These are phyloP conservation scores for Termitomyces eurrhizus DNA, from an alignment of 768 basidiomycete genomes.

Conservation along the genomic window DNA sequence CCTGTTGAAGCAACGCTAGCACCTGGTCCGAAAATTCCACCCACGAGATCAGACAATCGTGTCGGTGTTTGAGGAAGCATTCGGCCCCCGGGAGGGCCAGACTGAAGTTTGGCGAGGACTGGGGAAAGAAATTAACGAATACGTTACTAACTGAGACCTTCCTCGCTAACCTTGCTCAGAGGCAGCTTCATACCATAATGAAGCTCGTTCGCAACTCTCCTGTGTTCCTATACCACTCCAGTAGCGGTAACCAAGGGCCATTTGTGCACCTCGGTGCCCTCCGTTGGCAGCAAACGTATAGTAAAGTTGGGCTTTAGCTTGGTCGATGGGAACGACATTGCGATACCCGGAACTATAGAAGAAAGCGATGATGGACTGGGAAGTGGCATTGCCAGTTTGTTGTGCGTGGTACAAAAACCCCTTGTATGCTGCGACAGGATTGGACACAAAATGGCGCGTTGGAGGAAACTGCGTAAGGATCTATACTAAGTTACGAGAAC, in stretches of 20 bases:
- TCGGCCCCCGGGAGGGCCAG: slow-evolving; percentile 89
- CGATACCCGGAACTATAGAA: slow-evolving; percentile 86
- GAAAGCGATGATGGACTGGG: slow-evolving; percentile 84
- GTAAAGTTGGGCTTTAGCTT: slow-evolving; percentile 83
- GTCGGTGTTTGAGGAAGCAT: slow-evolving; percentile 81
- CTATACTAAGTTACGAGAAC: background rate
- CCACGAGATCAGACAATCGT: slow-evolving; percentile 82
- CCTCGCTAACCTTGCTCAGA: slow-evolving; percentile 67
- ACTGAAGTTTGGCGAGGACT: slow-evolving; percentile 79
- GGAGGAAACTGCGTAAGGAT: slow-evolving; percentile 64
- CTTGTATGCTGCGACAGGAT: slow-evolving; percentile 61
- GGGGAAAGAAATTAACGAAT: background rate
- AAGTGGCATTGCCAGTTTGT: slow-evolving; percentile 76
- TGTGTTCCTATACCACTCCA: slow-evolving; percentile 94
- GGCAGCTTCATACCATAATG: slow-evolving; percentile 87
- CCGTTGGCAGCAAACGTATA: slow-evolving; percentile 93
- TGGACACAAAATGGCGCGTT: slow-evolving; percentile 56
- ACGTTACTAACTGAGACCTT: background rate
- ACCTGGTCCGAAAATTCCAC: slow-evolving; percentile 93
- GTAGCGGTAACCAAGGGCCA: slow-evolving; percentile 90
- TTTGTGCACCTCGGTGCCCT: slow-evolving; percentile 83
- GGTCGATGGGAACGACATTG: slow-evolving; percentile 56
- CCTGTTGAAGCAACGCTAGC: slow-evolving; percentile 93
- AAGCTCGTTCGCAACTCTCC: slow-evolving; percentile 80
- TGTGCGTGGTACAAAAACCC: slow-evolving; percentile 61